phyloP scores from a whole-genome alignment of 2,329 filamentous ascomycete species.

The Daldinia eschscholtzii region DNA sequence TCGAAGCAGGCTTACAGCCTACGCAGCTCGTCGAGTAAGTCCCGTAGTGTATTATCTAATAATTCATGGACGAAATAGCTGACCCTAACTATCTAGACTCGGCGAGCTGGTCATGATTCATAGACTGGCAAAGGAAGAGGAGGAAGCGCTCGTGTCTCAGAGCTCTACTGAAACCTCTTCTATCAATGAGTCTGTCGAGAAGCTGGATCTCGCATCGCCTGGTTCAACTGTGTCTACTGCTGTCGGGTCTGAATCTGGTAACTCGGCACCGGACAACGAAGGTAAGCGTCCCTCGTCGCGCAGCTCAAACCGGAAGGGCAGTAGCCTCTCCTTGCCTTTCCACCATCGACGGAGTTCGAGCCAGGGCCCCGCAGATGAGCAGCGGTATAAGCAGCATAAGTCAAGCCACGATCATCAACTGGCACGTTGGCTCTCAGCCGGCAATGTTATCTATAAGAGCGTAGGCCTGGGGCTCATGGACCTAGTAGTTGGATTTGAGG shows the following conservation, averaged over 20 bases:
- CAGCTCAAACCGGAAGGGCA: slow-evolving; percentile 51
- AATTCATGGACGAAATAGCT: neutral
- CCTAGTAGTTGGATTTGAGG: slow-evolving; percentile 69
- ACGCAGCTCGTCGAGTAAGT: slow-evolving; percentile 83
- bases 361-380: slow-evolving; percentile 37
- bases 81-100: slow-evolving; percentile 63
- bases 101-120: slow-evolving; percentile 81
- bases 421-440: slow-evolving; percentile 68
- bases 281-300: slow-evolving; percentile 51
- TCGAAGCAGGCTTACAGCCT: slow-evolving; percentile 79
- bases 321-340: slow-evolving; percentile 45
- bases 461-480: slow-evolving; percentile 77
- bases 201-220: slow-evolving; percentile 47
- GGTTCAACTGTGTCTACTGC: slow-evolving; percentile 59
- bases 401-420: slow-evolving; percentile 64
- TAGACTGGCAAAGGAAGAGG: slow-evolving; percentile 57
- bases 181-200: slow-evolving; percentile 54
- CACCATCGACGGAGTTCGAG: slow-evolving; percentile 52
- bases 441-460: slow-evolving; percentile 77
- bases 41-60: neutral
- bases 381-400: slow-evolving; percentile 31
- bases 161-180: slow-evolving; percentile 49
- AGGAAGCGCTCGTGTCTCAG: slow-evolving; percentile 46
- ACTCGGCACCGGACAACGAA: slow-evolving; percentile 42
- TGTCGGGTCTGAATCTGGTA: slow-evolving; percentile 49